These are phyloP conservation scores for Fusarium stilboides DNA, from an alignment of 2,329 filamentous ascomycete genomes.

Conservation along the genomic window DNA sequence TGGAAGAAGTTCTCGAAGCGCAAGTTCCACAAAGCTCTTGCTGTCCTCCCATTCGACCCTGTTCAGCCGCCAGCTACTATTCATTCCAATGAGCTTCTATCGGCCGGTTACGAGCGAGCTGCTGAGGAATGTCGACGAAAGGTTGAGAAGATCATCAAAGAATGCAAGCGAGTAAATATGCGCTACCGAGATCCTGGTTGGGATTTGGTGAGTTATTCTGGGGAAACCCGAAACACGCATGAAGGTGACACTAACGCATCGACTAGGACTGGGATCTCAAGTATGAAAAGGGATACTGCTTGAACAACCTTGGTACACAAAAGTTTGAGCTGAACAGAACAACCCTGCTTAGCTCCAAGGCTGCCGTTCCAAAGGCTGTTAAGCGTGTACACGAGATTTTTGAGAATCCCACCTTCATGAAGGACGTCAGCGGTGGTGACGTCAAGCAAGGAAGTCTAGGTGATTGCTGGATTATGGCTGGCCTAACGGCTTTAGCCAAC, in stretches of 20 bases:
- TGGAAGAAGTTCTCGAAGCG: conserved; percentile 73
- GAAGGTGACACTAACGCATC: conserved; percentile 29
- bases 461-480: conserved; percentile 89
- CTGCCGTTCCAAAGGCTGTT: conserved; percentile 77
- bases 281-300: conserved; percentile 70
- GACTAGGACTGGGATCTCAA: conserved; percentile 77
- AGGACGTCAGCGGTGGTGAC: conserved; percentile 77
- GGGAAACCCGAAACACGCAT: background rate
- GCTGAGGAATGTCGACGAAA: conserved; percentile 74
- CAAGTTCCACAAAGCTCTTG: conserved; percentile 76
- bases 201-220: conserved; percentile 64
- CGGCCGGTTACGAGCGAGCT: conserved; percentile 74
- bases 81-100: conserved; percentile 72
- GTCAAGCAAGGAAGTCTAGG: conserved; percentile 83
- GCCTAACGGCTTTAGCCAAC: conserved; percentile 82
- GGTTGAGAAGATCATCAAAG: conserved; percentile 73
- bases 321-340: conserved; percentile 67
- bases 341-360: conserved; percentile 62
- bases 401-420: conserved; percentile 78
- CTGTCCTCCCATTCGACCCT: conserved; percentile 76
- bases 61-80: conserved; percentile 66
- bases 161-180: conserved; percentile 82
- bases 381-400: conserved; percentile 83
- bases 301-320: conserved; percentile 67
- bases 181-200: conserved; percentile 80